These are phyloP conservation scores for Ogataea saltuana DNA, from an alignment of 805 yeast genomes.

Conservation along the genomic window DNA sequence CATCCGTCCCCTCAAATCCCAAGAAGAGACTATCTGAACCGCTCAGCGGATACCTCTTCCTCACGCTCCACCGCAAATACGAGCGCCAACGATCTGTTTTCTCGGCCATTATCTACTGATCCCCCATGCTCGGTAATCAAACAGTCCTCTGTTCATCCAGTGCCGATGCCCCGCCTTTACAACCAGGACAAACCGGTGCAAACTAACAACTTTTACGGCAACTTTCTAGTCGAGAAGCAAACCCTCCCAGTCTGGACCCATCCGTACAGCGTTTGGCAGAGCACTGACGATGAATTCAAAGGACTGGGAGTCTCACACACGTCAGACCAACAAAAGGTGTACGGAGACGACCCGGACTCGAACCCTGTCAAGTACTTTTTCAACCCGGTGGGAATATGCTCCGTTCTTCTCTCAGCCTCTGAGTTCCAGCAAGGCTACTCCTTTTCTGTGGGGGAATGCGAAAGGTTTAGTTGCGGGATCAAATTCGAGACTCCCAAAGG, in stretches of 20 bases:
- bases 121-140: conserved; percentile 25
- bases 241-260: conserved; percentile 76
- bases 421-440: conserved; percentile 38
- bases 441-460: conserved; percentile 34
- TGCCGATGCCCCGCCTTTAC: conserved; percentile 56
- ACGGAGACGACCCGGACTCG: conserved; percentile 59
- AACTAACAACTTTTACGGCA: conserved; percentile 79
- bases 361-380: conserved; percentile 53
- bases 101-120: conserved; percentile 20
- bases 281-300: conserved; percentile 38
- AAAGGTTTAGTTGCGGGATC: conserved; percentile 35
- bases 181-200: conserved; percentile 50
- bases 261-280: conserved; percentile 76
- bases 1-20: conserved; percentile 26
- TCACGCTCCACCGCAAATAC: not conserved
- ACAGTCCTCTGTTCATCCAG: conserved; percentile 66
- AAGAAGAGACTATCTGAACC: conserved; percentile 22
- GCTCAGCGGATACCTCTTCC: too few relatives aligned
- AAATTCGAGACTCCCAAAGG: conserved; percentile 37
- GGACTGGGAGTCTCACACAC: conserved; percentile 75
- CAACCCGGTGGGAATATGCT: conserved; percentile 67
- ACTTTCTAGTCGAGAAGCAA: conserved; percentile 66
- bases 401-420: conserved; percentile 51
- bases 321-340: conserved; percentile 57
- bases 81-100: conserved; percentile 22